Percentiles rank a stretch among this genome's conserved stretches.
Evolutionary conservation across 2,329 filamentous ascomycete species (phyloP).

Genomic region (Fusarium albidum): DNA sequence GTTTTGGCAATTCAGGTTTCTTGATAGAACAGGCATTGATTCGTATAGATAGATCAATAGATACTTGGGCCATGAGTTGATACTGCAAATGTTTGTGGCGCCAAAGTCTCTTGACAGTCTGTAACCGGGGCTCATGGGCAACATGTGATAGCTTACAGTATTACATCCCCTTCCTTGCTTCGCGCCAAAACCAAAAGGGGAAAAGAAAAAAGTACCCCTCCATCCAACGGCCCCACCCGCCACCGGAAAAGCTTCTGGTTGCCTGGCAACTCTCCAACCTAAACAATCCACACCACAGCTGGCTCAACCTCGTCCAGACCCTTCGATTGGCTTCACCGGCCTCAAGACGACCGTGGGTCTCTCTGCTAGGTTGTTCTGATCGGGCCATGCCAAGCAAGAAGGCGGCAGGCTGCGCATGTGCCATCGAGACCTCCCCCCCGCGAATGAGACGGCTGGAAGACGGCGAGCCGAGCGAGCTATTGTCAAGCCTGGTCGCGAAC

Average conservation of each 20-base stretch:
- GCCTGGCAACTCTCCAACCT: slow-evolving; percentile 18
- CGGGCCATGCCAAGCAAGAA: slow-evolving; percentile 19
- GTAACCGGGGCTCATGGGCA: not conserved
- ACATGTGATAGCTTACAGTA: slow-evolving; percentile 21
- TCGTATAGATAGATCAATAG: not conserved
- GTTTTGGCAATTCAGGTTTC: too few species aligned
- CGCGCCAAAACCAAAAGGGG: slow-evolving; percentile 8
- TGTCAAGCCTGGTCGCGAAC: slow-evolving; percentile 25
- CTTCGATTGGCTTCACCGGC: slow-evolving; percentile 2
- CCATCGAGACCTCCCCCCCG: slow-evolving; percentile 3
- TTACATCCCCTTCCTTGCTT: too few species aligned
- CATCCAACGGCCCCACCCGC: slow-evolving; percentile 20
- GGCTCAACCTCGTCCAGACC: not conserved
- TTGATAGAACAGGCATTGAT: too few species aligned
- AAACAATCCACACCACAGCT: slow-evolving; percentile 22
- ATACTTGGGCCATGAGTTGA: not conserved
- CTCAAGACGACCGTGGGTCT: not conserved
- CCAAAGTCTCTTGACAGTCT: not conserved
- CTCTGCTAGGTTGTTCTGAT: not conserved
- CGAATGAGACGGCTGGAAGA: slow-evolving; percentile 17
- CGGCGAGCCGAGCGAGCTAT: slow-evolving; percentile 5
- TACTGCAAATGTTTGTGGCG: not conserved
- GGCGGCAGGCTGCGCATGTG: slow-evolving; percentile 16
- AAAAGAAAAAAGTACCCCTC: slow-evolving; percentile 7
- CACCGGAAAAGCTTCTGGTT: slow-evolving; percentile 13